Evolutionary conservation across 1,139 yeast species (phyloP).

Genomic region (Scheffersomyces lignicola): DNA sequence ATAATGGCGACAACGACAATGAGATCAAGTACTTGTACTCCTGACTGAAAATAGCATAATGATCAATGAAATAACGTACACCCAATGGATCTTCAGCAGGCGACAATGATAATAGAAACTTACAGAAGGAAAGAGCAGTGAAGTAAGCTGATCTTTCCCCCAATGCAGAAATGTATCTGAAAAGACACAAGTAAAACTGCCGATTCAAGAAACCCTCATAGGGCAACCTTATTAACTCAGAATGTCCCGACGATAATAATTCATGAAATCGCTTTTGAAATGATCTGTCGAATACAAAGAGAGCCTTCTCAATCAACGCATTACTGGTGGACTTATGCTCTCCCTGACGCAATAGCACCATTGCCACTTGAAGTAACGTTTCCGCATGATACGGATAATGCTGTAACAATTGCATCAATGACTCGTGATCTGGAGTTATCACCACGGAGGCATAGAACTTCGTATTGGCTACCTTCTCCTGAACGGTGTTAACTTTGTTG

Average conservation of each 20-base stretch:
- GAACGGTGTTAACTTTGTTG: conserved; percentile 38
- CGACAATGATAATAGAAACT: conserved; percentile 62
- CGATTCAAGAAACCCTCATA: conserved; percentile 75
- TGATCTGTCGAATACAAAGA: conserved; percentile 74
- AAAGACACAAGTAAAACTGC: conserved; percentile 71
- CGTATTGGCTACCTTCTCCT: conserved; percentile 51
- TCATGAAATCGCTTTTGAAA: conserved; percentile 43
- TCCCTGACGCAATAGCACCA: conserved; percentile 75
- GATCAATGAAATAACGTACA: conserved; percentile 79
- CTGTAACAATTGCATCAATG: conserved; percentile 55
- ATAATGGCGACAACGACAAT: conserved; percentile 54
- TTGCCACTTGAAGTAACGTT: conserved; percentile 76
- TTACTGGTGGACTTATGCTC: conserved; percentile 66
- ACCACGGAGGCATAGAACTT: conserved; percentile 69
- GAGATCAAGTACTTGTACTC: conserved; percentile 64
- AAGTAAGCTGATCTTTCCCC: conserved; percentile 76
- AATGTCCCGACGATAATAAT: conserved; percentile 49
- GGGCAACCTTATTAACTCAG: conserved; percentile 69
- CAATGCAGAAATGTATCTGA: conserved; percentile 67
- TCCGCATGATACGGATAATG: conserved; percentile 74
- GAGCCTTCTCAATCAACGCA: conserved; percentile 72
- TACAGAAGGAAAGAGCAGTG: conserved; percentile 77
- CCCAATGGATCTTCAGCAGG: conserved; percentile 88
- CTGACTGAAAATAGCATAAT: conserved; percentile 67
- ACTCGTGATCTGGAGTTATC: conserved; percentile 70